Conservation (phyloP, 2,329 filamentous ascomycete genomes). For the Fusarium sp. region DNA sequence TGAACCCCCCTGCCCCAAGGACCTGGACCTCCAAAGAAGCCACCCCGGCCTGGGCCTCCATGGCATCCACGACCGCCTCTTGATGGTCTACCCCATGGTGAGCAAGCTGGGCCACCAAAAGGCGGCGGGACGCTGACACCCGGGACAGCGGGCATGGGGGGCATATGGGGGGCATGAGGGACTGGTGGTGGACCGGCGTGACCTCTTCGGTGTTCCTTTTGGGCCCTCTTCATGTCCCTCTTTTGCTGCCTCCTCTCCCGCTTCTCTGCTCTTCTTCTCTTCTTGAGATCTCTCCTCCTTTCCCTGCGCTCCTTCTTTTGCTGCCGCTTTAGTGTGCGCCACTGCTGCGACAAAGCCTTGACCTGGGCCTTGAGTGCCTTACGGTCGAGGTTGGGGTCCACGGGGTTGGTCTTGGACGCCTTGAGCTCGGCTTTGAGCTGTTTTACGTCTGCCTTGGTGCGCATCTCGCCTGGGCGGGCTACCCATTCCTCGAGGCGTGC, state of each 20-base stretch:
- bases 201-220: slow-evolving; percentile 46
- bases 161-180: slow-evolving; percentile 16
- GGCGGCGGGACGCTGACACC: slow-evolving; percentile 9
- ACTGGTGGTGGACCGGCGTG: slow-evolving; percentile 15
- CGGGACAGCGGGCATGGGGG: slow-evolving; percentile 3
- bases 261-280: slow-evolving; percentile 47
- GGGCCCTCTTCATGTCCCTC: slow-evolving; percentile 46
- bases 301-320: slow-evolving; percentile 47
- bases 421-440: slow-evolving; percentile 59
- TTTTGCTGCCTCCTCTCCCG: slow-evolving; percentile 48
- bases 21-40: slow-evolving; percentile 25
- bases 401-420: slow-evolving; percentile 44
- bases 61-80: slow-evolving; percentile 21
- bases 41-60: slow-evolving; percentile 7
- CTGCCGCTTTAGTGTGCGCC: slow-evolving; percentile 51
- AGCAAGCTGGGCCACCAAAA: slow-evolving; percentile 12
- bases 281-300: slow-evolving; percentile 46
- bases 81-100: slow-evolving; percentile 19
- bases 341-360: slow-evolving; percentile 57
- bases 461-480: slow-evolving; percentile 60
- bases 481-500: slow-evolving; percentile 62
- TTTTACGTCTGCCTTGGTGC: slow-evolving; percentile 59
- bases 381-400: slow-evolving; percentile 35
- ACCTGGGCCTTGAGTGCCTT: slow-evolving; percentile 57
- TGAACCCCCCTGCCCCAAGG: slow-evolving; percentile 8